Evolutionary conservation across 2,329 filamentous ascomycete genomes (phyloP), one percentile per base, ranked within the genome.

Genomic region (Trichoderma asperellum): DNA sequence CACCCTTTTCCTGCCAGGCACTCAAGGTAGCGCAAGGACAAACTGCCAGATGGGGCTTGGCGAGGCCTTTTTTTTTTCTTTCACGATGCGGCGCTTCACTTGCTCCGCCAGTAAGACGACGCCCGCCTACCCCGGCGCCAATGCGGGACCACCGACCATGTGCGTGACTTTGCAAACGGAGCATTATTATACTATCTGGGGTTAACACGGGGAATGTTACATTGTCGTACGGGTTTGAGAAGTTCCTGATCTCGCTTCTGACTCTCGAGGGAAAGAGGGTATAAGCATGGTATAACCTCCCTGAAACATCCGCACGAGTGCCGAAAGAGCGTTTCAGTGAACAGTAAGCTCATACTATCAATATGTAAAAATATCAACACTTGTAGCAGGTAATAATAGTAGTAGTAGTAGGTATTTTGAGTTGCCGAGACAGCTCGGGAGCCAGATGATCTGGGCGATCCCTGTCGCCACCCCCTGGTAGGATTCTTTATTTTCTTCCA

Each of bases 31-130:
- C 16, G 62, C 47, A 69, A 65, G 68, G 55, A 69, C 53, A 60
- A 69, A 43, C 56, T 59, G 57, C 68, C 68, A 66, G 56, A 69
- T 65, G 14, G 4, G 68, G 68, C n/a, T 27, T 69, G 68, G 68
- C 27, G 34, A 49, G 61, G 24, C 24, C 24, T 2, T 16, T n/a
- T 34, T 47, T 52, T 21, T 40, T 53, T 49, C 32, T 24, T 14
- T 49, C 58, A 40, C 37, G 29, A 61, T 56, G 64, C 64, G 64
- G 64, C 64, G 64, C 64, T 52, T 67, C 40, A 10, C 16, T 40
- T 58, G 52, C 29, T 59, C 64, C 53, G 64, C 64, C 64, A 52
- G 40, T 67, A 52, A 67, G 40, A 67, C 55, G 29, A 21, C 32
- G 35, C 35, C 34, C 21, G 18, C 21, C 35, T 59, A 59, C 57